These are phyloP conservation scores for Hylodesmum podocarpum DNA, from an alignment of 306 rosid species.

Conservation along the genomic window DNA sequence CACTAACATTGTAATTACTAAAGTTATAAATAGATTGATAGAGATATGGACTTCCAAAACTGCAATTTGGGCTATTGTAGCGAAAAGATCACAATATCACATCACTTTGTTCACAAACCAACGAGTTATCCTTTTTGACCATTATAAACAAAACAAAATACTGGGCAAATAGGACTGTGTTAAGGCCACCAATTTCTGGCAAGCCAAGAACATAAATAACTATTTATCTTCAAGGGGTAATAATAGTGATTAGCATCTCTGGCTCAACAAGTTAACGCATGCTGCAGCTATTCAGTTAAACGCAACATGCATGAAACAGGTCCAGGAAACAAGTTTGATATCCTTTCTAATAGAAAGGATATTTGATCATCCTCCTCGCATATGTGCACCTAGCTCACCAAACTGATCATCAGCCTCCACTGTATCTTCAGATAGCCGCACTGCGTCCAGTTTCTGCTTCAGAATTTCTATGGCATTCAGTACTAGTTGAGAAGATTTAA, in stretches of 20 bases:
- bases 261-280: conserved; percentile 13
- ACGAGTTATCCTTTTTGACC: no score
- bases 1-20: no score
- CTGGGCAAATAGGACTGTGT: no score
- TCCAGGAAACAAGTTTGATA: conserved; percentile 18
- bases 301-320: conserved; percentile 28
- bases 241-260: conserved; percentile 15
- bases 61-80: no score
- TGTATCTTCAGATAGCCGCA: conserved; percentile 89
- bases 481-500: conserved; percentile 81
- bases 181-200: not conserved
- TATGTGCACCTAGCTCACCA: conserved; percentile 95
- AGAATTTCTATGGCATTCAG: conserved; percentile 92
- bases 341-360: not conserved
- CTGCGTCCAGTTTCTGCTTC: conserved; percentile 91
- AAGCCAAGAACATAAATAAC: not conserved
- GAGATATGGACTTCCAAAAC: no score
- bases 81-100: no score
- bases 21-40: no score
- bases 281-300: conserved; percentile 32
- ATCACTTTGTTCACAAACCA: no score
- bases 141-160: no score
- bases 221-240: not conserved
- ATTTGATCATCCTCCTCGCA: conserved; percentile 84
- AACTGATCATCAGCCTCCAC: conserved; percentile 95